These are phyloP conservation scores for Combretum micranthum DNA, from an alignment of 345 rosid genomes.

Conservation along the genomic window DNA sequence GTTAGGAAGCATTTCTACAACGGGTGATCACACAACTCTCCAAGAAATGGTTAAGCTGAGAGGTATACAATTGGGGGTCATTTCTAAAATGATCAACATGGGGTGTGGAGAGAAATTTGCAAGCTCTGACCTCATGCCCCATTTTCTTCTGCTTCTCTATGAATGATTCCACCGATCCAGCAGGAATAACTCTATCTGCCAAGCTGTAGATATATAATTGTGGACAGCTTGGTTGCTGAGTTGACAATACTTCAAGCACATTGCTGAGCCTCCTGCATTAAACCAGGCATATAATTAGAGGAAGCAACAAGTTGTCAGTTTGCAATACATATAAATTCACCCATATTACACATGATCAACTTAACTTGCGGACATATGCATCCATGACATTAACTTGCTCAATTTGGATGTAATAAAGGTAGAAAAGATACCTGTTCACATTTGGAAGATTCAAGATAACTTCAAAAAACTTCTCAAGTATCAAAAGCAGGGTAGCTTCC, in stretches of 20 bases:
- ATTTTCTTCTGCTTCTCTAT: constrained; percentile 68
- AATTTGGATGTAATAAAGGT: background rate
- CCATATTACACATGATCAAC: too few relatives aligned
- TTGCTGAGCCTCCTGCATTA: constrained; percentile 67
- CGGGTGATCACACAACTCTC: constrained; percentile 58
- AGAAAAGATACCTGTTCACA: constrained; percentile 55
- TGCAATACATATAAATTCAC: too few relatives aligned
- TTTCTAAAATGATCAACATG: constrained; percentile 96
- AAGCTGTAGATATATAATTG: constrained; percentile 95
- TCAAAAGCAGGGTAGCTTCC: constrained; percentile 72
- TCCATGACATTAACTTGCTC: too few relatives aligned
- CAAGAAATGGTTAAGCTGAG: constrained; percentile 73
- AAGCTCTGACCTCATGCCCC: constrained; percentile 75
- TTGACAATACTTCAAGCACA: constrained; percentile 55
- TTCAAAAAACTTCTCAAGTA: constrained; percentile 73
- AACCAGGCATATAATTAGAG: background rate
- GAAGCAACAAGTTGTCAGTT: too few relatives aligned
- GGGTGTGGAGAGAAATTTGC: constrained; percentile 92
- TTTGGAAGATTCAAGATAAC: constrained; percentile 77
- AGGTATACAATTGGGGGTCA: constrained; percentile 72
- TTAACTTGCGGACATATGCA: too few relatives aligned
- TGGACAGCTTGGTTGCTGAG: constrained; percentile 83
- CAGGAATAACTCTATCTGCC: constrained; percentile 92
- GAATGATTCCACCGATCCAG: constrained; percentile 69
- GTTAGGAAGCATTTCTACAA: constrained; percentile 17